Evolutionary conservation across 2,329 filamentous ascomycete species (phyloP).

Genomic region (Trichoderma citrinoviride): DNA sequence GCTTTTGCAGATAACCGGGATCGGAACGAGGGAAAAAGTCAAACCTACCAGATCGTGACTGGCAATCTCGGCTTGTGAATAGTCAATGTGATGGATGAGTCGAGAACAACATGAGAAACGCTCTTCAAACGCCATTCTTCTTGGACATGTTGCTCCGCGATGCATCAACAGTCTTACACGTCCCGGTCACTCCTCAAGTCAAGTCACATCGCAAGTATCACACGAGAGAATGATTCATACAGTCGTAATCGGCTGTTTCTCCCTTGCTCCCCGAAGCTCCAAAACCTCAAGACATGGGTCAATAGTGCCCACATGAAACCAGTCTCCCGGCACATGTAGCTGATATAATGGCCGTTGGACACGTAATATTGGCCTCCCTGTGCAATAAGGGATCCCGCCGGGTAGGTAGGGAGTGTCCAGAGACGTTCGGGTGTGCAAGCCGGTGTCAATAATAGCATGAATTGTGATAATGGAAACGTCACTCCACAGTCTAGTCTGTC

Average conservation of each 20-base stretch:
- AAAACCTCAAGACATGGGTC: neutral
- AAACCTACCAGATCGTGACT: neutral
- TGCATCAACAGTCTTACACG: neutral
- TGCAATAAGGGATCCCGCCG: neutral
- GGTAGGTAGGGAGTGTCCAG: neutral
- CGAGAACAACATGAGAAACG: neutral
- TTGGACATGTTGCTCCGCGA: neutral
- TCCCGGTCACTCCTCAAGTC: neutral
- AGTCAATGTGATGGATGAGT: neutral
- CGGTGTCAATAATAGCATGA: neutral
- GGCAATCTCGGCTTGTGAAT: neutral
- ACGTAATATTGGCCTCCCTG: neutral
- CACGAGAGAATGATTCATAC: neutral
- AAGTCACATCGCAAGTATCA: neutral
- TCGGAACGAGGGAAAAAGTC: neutral
- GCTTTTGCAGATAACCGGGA: neutral
- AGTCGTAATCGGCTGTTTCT: neutral
- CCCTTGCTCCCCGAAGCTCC: neutral
- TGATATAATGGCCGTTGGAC: neutral
- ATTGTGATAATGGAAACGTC: neutral
- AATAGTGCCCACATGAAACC: neutral
- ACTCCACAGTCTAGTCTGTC: neutral
- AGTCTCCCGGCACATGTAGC: neutral
- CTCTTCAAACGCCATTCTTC: neutral
- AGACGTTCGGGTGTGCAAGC: neutral